Evolutionary conservation across 371 early-diverging fungal species (phyloP).

Genomic region (Actinomortierella wolfii): DNA sequence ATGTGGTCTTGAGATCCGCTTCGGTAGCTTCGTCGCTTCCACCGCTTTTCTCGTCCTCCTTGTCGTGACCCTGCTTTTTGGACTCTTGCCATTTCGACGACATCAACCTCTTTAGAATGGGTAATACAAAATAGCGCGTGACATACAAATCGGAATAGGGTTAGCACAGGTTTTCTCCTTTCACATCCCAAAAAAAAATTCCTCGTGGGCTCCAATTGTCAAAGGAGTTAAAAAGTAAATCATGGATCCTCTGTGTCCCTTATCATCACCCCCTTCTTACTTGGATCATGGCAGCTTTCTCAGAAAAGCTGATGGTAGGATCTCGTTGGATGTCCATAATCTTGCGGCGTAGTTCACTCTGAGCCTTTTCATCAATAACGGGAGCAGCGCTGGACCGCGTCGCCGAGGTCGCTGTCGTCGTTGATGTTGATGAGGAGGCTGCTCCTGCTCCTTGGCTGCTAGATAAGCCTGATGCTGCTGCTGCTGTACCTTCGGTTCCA

Average conservation of each 20-base stretch:
- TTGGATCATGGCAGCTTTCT: constrained; percentile 77
- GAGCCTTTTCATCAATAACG: constrained; percentile 7
- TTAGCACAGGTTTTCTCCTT: neutral
- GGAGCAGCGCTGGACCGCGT: neutral
- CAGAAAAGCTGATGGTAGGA: constrained; percentile 52
- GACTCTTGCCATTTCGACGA: constrained; percentile 47
- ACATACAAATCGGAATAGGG: constrained; percentile 15
- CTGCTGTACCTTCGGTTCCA: no score
- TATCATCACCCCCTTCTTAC: constrained; percentile 36
- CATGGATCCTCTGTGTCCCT: neutral
- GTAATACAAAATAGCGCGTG: neutral
- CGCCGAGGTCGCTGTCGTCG: neutral
- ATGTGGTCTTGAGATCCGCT: constrained; percentile 54
- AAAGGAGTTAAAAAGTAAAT: neutral
- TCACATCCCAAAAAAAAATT: neutral
- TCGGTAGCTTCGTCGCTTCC: constrained; percentile 48
- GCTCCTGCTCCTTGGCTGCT: neutral
- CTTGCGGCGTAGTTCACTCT: constrained; percentile 51
- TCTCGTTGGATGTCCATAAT: constrained; percentile 71
- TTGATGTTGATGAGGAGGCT: neutral
- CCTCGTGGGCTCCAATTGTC: no score
- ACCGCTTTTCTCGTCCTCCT: constrained; percentile 29
- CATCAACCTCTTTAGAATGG: constrained; percentile 52
- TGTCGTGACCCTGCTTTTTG: constrained; percentile 1
- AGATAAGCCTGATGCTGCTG: constrained; percentile 6